Conservation (phyloP, 495 filamentous ascomycete species). For the Podospora pseudopauciseta region DNA sequence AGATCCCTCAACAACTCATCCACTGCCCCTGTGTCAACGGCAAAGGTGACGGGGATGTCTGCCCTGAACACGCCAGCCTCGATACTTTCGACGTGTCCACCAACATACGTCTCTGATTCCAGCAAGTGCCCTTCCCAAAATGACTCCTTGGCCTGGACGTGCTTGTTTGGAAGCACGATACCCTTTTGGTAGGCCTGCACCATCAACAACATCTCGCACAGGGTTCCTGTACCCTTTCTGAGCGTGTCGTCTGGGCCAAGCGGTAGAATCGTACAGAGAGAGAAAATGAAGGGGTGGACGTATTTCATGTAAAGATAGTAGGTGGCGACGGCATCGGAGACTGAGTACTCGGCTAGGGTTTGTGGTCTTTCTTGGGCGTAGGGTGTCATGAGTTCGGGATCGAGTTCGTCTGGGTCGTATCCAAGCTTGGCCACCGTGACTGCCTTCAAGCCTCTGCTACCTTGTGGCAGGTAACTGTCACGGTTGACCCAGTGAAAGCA, state of each 20-base stretch:
- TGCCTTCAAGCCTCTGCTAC: conserved; percentile 94
- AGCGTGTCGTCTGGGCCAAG: conserved; percentile 88
- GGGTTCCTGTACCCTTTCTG: conserved; percentile 91
- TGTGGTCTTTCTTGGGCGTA: conserved; percentile 92
- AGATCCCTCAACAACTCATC: conserved; percentile 85
- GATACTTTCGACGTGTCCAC: conserved; percentile 98
- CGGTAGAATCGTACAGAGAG: conserved; percentile 92
- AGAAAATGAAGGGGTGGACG: conserved; percentile 98
- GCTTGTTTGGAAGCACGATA: conserved; percentile 95
- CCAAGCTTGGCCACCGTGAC: conserved; percentile 97
- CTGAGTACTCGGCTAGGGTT: conserved; percentile 93
- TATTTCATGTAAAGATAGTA: conserved; percentile 99
- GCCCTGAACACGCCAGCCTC: conserved; percentile 96
- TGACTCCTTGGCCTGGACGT: conserved; percentile 80
- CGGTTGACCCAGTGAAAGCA: conserved; percentile 98
- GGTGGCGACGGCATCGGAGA: conserved; percentile 97
- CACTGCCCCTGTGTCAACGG: conserved; percentile 76
- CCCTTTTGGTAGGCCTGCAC: conserved; percentile 91
- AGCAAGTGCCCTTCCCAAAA: conserved; percentile 97
- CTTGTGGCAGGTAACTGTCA: conserved; percentile 96
- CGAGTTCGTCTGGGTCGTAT: conserved; percentile 96
- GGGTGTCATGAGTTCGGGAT: conserved; percentile 95
- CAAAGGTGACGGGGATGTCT: conserved; percentile 92
- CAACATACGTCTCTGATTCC: conserved; percentile 96
- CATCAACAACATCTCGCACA: conserved; percentile 99